A percentile compares a stretch with the other conserved stretches of the same genome.
Evolutionary conservation across 108 stramenopile species (phyloP).

Genomic region (Nitzschia sp.): DNA sequence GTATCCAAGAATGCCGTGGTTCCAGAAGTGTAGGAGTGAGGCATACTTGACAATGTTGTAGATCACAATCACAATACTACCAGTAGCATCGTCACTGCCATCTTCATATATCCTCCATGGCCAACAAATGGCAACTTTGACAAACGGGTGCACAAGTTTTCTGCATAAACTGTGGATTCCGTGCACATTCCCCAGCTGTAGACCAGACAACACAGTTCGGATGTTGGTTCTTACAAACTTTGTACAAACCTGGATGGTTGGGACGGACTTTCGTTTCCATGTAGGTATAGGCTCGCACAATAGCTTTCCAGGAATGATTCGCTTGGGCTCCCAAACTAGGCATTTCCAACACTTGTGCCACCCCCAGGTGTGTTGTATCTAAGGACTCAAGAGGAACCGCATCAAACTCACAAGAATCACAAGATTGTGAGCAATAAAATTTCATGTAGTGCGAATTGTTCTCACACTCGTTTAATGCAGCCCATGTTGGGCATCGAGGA

Average conservation of each 20-base stretch:
- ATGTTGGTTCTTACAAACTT: conserved; percentile 47
- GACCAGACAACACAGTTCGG: conserved; percentile 67
- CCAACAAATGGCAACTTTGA: conserved; percentile 50
- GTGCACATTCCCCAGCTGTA: conserved; percentile 59
- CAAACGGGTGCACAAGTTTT: conserved; percentile 71
- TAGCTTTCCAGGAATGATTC: not conserved
- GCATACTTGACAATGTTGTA: not conserved
- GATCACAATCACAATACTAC: no score
- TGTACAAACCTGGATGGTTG: not conserved
- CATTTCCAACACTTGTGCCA: not conserved
- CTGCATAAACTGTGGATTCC: conserved; percentile 68
- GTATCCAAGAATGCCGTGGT: not conserved
- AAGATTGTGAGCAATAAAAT: conserved; percentile 36
- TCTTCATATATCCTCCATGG: not conserved
- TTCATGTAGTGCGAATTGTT: conserved; percentile 55
- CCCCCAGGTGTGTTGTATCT: not conserved
- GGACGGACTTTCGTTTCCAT: not conserved
- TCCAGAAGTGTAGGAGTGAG: not conserved
- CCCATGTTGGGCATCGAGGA: conserved; percentile 59
- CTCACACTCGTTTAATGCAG: conserved; percentile 62
- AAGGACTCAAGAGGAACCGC: not conserved
- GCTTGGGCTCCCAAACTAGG: not conserved
- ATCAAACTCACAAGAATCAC: not conserved
- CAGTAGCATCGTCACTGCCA: no score
- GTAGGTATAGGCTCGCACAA: not conserved